Evolutionary conservation across 2,329 filamentous ascomycete genomes (phyloP).

Genomic region (Aureobasidium sp.): DNA sequence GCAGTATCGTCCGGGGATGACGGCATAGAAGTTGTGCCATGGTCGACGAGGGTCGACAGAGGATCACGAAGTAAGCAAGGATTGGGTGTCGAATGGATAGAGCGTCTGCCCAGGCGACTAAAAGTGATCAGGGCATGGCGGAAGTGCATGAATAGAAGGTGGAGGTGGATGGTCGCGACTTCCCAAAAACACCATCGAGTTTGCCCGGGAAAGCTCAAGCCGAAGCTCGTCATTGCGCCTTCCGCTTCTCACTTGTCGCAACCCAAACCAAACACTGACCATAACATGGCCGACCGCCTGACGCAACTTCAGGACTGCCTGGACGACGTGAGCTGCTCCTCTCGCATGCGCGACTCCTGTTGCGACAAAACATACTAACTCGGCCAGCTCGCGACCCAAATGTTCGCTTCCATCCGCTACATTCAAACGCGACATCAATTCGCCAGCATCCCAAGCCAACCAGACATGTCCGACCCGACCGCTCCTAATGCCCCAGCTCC

Average conservation of each 20-base stretch:
- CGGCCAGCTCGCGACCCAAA: conserved; percentile 41
- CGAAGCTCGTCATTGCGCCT: not conserved
- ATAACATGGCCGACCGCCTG: conserved; percentile 62
- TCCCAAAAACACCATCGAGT: not conserved
- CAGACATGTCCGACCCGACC: conserved; percentile 24
- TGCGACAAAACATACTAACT: conserved; percentile 12
- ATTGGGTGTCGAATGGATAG: not conserved
- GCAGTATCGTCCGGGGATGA: not conserved
- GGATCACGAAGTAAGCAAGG: not conserved
- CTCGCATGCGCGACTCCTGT: not conserved
- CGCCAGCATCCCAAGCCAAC: conserved; percentile 37
- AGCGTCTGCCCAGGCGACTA: not conserved
- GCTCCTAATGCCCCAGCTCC: not conserved
- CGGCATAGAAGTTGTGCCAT: not conserved
- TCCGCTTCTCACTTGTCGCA: not conserved
- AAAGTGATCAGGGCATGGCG: conserved; percentile 4
- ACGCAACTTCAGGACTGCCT: conserved; percentile 81
- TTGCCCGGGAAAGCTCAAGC: not conserved
- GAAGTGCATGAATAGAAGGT: conserved; percentile 2
- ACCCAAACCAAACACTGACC: not conserved
- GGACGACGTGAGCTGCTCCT: conserved; percentile 55
- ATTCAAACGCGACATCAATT: conserved; percentile 37
- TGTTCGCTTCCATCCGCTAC: conserved; percentile 41
- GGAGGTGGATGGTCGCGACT: not conserved
- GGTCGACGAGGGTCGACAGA: not conserved